Conservation (phyloP, 495 filamentous ascomycete genomes). For the Massariosphaeria phaeospora region DNA sequence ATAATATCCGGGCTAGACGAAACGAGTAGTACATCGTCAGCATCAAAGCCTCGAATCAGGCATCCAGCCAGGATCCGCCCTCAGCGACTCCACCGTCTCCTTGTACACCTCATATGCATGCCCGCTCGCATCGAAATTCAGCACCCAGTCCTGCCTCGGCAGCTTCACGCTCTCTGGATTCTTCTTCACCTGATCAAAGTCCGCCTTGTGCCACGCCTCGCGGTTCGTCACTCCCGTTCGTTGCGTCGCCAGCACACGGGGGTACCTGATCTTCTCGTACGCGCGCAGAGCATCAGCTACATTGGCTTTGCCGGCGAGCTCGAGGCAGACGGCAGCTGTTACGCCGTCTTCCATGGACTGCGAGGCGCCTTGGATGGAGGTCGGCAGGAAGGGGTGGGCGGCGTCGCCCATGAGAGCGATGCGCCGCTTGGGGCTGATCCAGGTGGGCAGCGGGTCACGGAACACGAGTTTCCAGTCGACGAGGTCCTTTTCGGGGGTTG, state of each 20-base stretch:
- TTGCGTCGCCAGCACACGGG: constrained; percentile 34
- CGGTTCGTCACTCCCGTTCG: constrained; percentile 36
- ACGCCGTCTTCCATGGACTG: constrained; percentile 42
- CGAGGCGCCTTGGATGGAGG: constrained; percentile 38
- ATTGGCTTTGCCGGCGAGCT: constrained; percentile 25
- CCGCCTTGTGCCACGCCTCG: constrained; percentile 39
- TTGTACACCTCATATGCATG: constrained; percentile 36
- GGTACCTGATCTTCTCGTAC: constrained; percentile 38
- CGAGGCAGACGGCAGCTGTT: constrained; percentile 36
- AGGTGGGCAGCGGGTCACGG: constrained; percentile 38
- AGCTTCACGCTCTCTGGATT: constrained; percentile 38
- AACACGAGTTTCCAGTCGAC: constrained; percentile 41
- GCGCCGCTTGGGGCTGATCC: constrained; percentile 32
- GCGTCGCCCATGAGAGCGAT: constrained; percentile 39
- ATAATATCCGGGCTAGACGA: too few relatives aligned
- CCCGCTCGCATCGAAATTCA: constrained; percentile 36
- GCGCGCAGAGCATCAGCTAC: constrained; percentile 29
- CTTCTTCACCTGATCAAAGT: constrained; percentile 39
- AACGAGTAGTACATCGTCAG: too few relatives aligned
- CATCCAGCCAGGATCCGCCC: constrained; percentile 4
- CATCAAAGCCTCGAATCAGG: neutral
- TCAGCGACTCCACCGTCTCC: constrained; percentile 21
- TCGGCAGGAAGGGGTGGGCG: constrained; percentile 41
- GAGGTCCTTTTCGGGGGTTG: constrained; percentile 34
- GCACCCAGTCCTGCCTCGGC: constrained; percentile 35